phyloP scores from a whole-genome alignment of 495 filamentous ascomycete species.

The Penicillium maclennaniae region DNA sequence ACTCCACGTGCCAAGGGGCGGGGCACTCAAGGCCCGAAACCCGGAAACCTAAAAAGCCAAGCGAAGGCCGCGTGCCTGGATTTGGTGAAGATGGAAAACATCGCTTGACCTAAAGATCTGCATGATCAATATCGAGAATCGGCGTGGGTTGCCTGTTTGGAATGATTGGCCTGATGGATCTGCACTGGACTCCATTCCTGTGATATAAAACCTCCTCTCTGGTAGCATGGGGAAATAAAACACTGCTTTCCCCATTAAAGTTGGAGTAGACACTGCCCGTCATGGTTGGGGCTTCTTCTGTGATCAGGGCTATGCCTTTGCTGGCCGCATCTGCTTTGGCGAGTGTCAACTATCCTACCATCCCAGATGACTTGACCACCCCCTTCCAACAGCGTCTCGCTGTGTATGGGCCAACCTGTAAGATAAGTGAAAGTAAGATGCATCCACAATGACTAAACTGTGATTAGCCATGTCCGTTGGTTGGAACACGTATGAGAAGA shows the following conservation, averaged over 20 bases:
- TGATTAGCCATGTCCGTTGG: conserved; percentile 50
- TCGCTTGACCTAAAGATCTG: not conserved
- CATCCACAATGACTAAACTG: not conserved
- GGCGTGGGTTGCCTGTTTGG: conserved; percentile 12
- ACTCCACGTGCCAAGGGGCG: conserved; percentile 8
- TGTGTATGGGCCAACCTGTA: conserved; percentile 52
- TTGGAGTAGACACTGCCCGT: not conserved
- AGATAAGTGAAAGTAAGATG: conserved; percentile 9
- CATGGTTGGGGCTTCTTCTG: conserved; percentile 15
- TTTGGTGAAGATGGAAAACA: not conserved
- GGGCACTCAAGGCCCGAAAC: not conserved
- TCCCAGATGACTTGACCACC: conserved; percentile 53
- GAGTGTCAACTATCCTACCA: conserved; percentile 45
- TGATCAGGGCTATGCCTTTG: conserved; percentile 33
- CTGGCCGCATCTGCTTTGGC: conserved; percentile 39
- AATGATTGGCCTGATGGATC: conserved; percentile 8
- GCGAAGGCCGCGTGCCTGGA: not conserved
- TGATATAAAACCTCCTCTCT: conserved; percentile 4
- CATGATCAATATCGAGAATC: conserved; percentile 1
- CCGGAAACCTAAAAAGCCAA: not conserved
- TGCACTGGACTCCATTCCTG: not conserved
- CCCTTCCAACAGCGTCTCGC: conserved; percentile 56
- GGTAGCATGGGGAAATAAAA: not conserved
- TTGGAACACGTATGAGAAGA: conserved; percentile 49
- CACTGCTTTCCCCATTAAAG: not conserved